Percentiles rank a stretch among this genome's conserved stretches.
These are phyloP conservation scores for Sphaerostilbella broomeana DNA, from an alignment of 2,329 filamentous ascomycete species.

Conservation along the genomic window DNA sequence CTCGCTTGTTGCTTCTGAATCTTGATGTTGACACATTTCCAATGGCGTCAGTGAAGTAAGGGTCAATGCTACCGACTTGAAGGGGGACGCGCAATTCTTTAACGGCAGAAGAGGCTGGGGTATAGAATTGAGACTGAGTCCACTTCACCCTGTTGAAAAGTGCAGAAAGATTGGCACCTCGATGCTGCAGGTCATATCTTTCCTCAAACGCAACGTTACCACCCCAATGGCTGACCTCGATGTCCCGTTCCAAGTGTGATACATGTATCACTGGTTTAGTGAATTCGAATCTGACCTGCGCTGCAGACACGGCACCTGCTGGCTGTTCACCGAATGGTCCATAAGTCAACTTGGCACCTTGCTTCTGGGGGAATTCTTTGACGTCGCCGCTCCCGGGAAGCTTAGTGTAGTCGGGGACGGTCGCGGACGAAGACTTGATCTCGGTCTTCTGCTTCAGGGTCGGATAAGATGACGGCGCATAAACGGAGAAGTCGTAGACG, in stretches of 20 bases:
- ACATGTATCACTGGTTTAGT: slow-evolving; percentile 84
- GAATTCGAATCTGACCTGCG: slow-evolving; percentile 86
- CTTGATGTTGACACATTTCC: slow-evolving; percentile 93
- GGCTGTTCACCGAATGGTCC: slow-evolving; percentile 79
- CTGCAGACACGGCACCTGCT: slow-evolving; percentile 66
- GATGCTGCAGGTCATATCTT: slow-evolving; percentile 80
- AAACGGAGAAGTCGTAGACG: slow-evolving; percentile 77
- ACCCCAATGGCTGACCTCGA: slow-evolving; percentile 97
- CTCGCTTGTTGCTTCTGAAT: slow-evolving; percentile 70
- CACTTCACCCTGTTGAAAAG: slow-evolving; percentile 74
- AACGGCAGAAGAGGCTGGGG: slow-evolving; percentile 68
- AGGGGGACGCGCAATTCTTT: slow-evolving; percentile 78
- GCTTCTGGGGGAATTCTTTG: slow-evolving; percentile 66
- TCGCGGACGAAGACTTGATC: slow-evolving; percentile 73
- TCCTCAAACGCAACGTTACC: slow-evolving; percentile 95
- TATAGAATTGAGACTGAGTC: slow-evolving; percentile 67
- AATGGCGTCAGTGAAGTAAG: slow-evolving; percentile 94
- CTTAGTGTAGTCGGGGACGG: slow-evolving; percentile 79
- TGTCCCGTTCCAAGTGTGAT: slow-evolving; percentile 73
- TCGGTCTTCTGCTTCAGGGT: slow-evolving; percentile 96
- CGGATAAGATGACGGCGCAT: slow-evolving; percentile 73
- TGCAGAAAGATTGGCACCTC: slow-evolving; percentile 68
- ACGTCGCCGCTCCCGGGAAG: slow-evolving; percentile 55
- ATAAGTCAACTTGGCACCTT: slow-evolving; percentile 81
- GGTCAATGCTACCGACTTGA: slow-evolving; percentile 69